Conservation (phyloP, 164 flowering plant genomes). For the Malania oleifera region DNA sequence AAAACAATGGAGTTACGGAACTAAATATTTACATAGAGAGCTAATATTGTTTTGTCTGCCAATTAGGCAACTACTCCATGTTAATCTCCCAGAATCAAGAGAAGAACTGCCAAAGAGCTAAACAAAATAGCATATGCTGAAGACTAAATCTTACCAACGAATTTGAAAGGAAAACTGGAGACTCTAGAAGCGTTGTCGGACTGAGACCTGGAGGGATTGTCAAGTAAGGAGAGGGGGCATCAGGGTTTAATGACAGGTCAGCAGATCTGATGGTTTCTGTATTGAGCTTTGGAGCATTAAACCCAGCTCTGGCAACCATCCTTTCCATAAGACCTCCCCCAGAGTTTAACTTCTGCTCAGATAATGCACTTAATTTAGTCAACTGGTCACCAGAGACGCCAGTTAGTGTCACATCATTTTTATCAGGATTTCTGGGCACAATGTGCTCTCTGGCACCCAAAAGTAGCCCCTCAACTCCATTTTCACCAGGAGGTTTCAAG, state of each 20-base stretch:
- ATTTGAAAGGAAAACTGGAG: conserved; percentile 85
- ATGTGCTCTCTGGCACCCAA: conserved; percentile 20
- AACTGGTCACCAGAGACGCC: conserved; percentile 17
- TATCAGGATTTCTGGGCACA: conserved; percentile 9
- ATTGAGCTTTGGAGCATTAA: conserved; percentile 67
- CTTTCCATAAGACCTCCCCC: conserved; percentile 68
- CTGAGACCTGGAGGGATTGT: conserved; percentile 85
- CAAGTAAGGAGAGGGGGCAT: conserved; percentile 56
- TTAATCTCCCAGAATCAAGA: not conserved
- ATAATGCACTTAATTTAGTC: conserved; percentile 15
- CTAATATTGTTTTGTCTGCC: no score
- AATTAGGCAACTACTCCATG: no score
- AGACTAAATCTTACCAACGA: conserved; percentile 50
- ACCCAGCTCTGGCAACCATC: conserved; percentile 84
- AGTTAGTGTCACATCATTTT: conserved; percentile 15
- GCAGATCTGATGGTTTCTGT: conserved; percentile 54
- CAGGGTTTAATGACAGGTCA: conserved; percentile 36
- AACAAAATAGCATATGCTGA: not conserved
- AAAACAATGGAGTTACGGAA: no score
- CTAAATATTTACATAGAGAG: no score
- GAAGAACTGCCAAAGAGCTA: not conserved
- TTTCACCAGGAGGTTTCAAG: conserved; percentile 23
- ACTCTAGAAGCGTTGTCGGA: conserved; percentile 78
- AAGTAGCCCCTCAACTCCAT: conserved; percentile 18
- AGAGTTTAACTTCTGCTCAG: conserved; percentile 32